Evolutionary conservation across 75 land plant species (phyloP).

Genomic region (Pseudotsuga menziesii): DNA sequence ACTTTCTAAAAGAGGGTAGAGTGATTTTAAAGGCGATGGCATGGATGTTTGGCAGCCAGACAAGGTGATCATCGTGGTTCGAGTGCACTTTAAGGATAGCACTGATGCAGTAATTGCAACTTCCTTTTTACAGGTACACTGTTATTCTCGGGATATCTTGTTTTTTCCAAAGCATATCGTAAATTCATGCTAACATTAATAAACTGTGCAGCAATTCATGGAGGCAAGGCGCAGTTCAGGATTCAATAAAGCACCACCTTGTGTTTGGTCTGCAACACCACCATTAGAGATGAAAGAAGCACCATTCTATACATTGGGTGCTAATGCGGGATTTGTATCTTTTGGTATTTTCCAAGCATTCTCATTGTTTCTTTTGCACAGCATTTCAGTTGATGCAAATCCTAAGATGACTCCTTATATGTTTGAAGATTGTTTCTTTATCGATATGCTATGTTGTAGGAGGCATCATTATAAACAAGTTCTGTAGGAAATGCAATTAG

Average conservation of each 20-base stretch:
- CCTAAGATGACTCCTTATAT: neutral
- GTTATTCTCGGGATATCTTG: neutral
- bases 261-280: constrained; percentile 81
- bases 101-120: constrained; percentile 84
- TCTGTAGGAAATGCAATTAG: no score
- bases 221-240: constrained; percentile 83
- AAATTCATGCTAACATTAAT: neutral
- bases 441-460: no score
- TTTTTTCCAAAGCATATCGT: no score
- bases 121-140: constrained; percentile 82
- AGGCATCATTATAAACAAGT: no score
- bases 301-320: constrained; percentile 58
- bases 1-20: neutral
- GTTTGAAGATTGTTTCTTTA: neutral
- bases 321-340: constrained; percentile 96
- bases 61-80: constrained; percentile 82
- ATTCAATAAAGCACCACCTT: constrained; percentile 81
- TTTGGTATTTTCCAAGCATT: constrained; percentile 50
- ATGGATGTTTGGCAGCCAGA: constrained; percentile 59
- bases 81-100: constrained; percentile 93
- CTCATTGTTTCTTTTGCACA: neutral
- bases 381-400: neutral
- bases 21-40: neutral
- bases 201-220: constrained; percentile 68
- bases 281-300: constrained; percentile 80